Evolutionary conservation across 805 yeast genomes (phyloP).

Genomic region (Ogataea paradorogensis): DNA sequence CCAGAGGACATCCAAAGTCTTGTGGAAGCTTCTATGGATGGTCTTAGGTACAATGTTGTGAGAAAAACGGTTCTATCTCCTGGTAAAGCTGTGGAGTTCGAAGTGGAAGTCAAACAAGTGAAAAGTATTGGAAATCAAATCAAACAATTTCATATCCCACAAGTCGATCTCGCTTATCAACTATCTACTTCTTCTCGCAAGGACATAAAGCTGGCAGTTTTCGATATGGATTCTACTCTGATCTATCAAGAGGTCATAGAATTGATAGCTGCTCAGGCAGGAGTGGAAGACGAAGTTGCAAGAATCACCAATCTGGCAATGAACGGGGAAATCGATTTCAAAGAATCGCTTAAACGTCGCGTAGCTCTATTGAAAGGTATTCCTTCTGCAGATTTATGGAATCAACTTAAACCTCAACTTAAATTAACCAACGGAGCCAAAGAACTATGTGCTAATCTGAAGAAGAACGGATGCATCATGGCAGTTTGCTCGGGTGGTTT

Average conservation of each 20-base stretch:
- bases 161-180: conserved; percentile 45
- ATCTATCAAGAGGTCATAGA: conserved; percentile 97
- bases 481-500: conserved; percentile 97
- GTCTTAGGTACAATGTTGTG: background rate
- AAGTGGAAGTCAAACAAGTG: conserved; percentile 17
- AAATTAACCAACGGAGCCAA: conserved; percentile 81
- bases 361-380: conserved; percentile 83
- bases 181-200: conserved; percentile 30
- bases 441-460: conserved; percentile 64
- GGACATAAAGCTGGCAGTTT: conserved; percentile 64
- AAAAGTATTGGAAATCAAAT: conserved; percentile 21
- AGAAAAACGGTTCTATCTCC: conserved; percentile 30
- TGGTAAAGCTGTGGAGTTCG: conserved; percentile 40
- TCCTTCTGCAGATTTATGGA: conserved; percentile 69
- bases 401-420: conserved; percentile 66
- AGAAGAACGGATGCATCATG: conserved; percentile 57
- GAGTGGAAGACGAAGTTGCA: conserved; percentile 82
- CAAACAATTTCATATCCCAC: conserved; percentile 25
- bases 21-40: conserved; percentile 1
- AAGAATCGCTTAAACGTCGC: conserved; percentile 70
- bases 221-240: conserved; percentile 97
- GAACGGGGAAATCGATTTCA: conserved; percentile 95
- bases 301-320: conserved; percentile 89
- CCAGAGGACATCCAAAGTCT: conserved; percentile 2
- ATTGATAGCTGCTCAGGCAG: conserved; percentile 90